Percentiles rank a stretch among this genome's conserved stretches.
Conservation (phyloP, 2,329 filamentous ascomycete genomes). For the Ceratocystis diversiconidia region DNA sequence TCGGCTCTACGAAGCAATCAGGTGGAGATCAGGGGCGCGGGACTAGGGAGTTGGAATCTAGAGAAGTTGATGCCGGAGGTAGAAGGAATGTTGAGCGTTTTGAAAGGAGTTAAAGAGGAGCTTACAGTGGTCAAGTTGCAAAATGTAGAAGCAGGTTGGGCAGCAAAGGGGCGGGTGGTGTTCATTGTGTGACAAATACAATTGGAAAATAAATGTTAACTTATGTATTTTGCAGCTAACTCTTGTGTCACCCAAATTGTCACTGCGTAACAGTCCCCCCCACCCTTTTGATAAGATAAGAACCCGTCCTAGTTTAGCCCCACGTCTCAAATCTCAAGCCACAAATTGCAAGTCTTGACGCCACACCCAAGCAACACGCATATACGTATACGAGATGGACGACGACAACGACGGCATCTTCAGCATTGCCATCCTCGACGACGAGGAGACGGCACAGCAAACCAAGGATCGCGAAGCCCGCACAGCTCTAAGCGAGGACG, state of each 20-base stretch:
- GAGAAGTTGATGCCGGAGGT: conserved; percentile 21
- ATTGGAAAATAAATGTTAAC: background rate
- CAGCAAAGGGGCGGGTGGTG: conserved; percentile 23
- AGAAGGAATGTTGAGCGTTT: conserved; percentile 22
- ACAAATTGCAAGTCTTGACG: too few species aligned
- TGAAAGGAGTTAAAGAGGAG: conserved; percentile 21
- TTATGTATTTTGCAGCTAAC: background rate
- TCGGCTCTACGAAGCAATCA: conserved; percentile 34
- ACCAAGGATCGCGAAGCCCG: conserved; percentile 24
- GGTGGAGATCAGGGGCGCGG: conserved; percentile 34
- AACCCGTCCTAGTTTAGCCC: background rate
- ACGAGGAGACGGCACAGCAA: conserved; percentile 23
- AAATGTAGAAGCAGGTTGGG: conserved; percentile 23
- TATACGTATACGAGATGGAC: conserved; percentile 13
- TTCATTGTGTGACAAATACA: conserved; percentile 16
- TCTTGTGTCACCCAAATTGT: background rate
- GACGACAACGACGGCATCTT: conserved; percentile 25
- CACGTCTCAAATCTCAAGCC: too few species aligned
- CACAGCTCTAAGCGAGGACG: conserved; percentile 35
- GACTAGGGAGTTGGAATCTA: conserved; percentile 31
- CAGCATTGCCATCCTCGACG: conserved; percentile 25
- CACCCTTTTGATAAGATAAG: conserved; percentile 11
- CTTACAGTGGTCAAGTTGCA: conserved; percentile 21
- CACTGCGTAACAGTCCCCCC: background rate
- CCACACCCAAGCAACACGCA: background rate